Conservation (phyloP, 129 eudicot species). For the Apium graveolens region DNA sequence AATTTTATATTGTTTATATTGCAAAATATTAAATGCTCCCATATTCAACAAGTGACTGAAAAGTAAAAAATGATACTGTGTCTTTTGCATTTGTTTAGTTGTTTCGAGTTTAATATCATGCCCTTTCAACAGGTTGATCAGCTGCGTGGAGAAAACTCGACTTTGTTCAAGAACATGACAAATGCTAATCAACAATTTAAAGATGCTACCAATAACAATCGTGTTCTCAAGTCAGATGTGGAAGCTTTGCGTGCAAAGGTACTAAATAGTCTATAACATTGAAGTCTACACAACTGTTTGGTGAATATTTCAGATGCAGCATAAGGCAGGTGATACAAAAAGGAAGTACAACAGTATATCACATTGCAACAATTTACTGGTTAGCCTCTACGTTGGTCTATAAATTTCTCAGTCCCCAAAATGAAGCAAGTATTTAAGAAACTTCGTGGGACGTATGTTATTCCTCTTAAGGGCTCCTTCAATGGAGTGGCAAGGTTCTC, state of each 20-base stretch:
- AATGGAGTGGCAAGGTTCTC: background rate
- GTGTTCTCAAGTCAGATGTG: slow-evolving; percentile 88
- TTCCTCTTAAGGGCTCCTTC: background rate
- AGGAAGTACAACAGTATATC: too few relatives aligned
- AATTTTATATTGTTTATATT: background rate
- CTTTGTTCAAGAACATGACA: slow-evolving; percentile 68
- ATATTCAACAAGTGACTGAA: background rate
- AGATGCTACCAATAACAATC: slow-evolving; percentile 73
- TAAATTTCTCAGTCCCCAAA: background rate
- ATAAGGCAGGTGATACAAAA: too few relatives aligned
- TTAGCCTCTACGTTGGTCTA: too few relatives aligned
- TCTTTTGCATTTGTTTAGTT: too few relatives aligned
- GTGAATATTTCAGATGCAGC: too few relatives aligned
- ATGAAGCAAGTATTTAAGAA: background rate
- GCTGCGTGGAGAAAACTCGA: slow-evolving; percentile 52
- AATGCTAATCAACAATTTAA: slow-evolving; percentile 72
- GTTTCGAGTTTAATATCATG: background rate
- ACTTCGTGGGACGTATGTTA: background rate
- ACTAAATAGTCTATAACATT: slow-evolving; percentile 6
- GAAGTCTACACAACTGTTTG: too few relatives aligned
- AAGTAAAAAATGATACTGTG: too few relatives aligned
- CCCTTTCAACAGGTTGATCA: slow-evolving; percentile 50
- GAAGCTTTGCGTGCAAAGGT: slow-evolving; percentile 99
- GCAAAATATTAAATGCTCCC: background rate
- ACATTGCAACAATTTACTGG: too few relatives aligned